Base-by-base conservation (phyloP, 148 eudicot species). In the Chenopodium quinoa region DNA sequence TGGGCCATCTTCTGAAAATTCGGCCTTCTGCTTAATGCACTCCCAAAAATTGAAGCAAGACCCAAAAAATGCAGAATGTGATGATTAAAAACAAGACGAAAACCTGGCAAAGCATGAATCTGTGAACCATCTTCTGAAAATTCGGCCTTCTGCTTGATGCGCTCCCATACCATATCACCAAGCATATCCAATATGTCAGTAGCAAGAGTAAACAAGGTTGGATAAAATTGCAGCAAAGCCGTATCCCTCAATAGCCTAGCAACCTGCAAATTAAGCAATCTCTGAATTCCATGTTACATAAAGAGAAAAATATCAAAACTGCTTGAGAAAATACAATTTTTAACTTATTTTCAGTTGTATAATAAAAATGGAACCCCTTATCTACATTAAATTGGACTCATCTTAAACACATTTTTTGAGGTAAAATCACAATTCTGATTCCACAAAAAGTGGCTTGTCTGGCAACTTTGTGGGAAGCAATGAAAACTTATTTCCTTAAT, bases 101-200 rank as follows among this genome's bases (percentile, higher is more conserved):
- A 76, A 93, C 93, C 93, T 89, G 86, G 84, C 80, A 91, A 85
- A 76, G 83, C 80, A 91, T 84, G 74, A 67, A 87, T 78, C 64
- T 48, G 75, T 65, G 70, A 65, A 80, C 91, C 94, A 83, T 89
- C 90, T 79, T 85, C 93, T 47, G 86, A 76, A 78, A 78, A 86
- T 74, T 90, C 94, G 77, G 92, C 92, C 83, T 88, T 93, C 76
- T 78, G 87, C 89, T 81, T 91, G 75, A 93, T 90, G 78, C 94
- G 93, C 80, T 86, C 87, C 97, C 94, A 90, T 75, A 93, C 94
- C 90, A 91, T 68, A 80, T 89, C 88, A 78, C 97, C 97, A 77
- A 93, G 88, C 94, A 88, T 86, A 83, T 90, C 94, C 82, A 93
- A 78, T 80, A 93, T 87, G 82, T 91, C 94, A 54, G 93, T 91